Conservation (phyloP, 192 early-diverging fungal species). For the Coemansia sp. region DNA sequence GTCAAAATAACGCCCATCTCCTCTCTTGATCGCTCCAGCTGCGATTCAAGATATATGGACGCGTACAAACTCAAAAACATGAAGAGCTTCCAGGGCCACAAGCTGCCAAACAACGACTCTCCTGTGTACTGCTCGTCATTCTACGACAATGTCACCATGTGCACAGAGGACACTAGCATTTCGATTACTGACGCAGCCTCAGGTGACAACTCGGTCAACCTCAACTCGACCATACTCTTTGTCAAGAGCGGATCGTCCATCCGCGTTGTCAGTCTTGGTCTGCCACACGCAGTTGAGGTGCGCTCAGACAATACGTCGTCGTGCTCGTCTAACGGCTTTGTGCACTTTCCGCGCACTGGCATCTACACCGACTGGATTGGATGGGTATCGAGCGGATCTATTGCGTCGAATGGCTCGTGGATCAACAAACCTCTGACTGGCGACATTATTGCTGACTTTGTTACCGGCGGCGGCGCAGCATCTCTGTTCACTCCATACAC, state of each 20-base stretch:
- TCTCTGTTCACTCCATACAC: slow-evolving; percentile 1
- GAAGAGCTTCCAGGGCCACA: slow-evolving; percentile 46
- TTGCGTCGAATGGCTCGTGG: slow-evolving; percentile 48
- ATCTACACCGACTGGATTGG: slow-evolving; percentile 54
- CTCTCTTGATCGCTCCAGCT: slow-evolving; percentile 30
- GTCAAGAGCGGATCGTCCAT: slow-evolving; percentile 31
- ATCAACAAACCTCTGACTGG: slow-evolving; percentile 23
- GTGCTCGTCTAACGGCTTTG: slow-evolving; percentile 47
- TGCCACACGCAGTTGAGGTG: slow-evolving; percentile 38
- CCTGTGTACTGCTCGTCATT: slow-evolving; percentile 48
- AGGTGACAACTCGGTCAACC: slow-evolving; percentile 30
- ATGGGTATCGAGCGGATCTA: slow-evolving; percentile 38
- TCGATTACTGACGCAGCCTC: slow-evolving; percentile 16
- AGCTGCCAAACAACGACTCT: slow-evolving; percentile 34
- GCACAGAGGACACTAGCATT: slow-evolving; percentile 39
- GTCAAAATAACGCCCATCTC: slow-evolving; percentile 21
- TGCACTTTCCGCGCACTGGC: slow-evolving; percentile 45
- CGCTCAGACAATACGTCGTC: slow-evolving; percentile 18
- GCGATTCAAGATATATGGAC: slow-evolving; percentile 31
- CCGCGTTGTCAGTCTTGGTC: slow-evolving; percentile 35
- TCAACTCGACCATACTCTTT: slow-evolving; percentile 51
- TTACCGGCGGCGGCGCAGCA: slow-evolving; percentile 8
- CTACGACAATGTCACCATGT: slow-evolving; percentile 42
- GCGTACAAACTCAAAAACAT: slow-evolving; percentile 41
- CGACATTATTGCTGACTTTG: slow-evolving; percentile 28